phyloP scores from a whole-genome alignment of 352 stramenopile species.

The Thalassiosira hispida region DNA sequence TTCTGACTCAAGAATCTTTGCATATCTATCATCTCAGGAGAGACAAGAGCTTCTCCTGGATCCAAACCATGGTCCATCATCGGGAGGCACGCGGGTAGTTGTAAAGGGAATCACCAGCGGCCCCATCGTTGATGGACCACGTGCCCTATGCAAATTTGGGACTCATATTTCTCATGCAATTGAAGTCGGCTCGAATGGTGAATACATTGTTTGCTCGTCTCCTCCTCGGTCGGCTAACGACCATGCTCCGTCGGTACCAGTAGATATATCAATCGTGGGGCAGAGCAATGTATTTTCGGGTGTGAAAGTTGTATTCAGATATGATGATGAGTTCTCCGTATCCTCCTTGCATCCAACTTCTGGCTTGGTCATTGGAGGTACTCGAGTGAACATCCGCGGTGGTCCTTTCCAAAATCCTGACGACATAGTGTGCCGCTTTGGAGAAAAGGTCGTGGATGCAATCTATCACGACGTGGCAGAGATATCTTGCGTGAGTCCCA shows the following conservation, averaged over 20 bases:
- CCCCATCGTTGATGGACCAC: slow-evolving; percentile 19
- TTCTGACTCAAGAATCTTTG: slow-evolving; percentile 12
- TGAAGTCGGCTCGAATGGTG: slow-evolving; percentile 37
- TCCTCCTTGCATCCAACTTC: slow-evolving; percentile 37
- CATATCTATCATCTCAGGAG: slow-evolving; percentile 40
- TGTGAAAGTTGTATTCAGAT: slow-evolving; percentile 49
- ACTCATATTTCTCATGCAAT: slow-evolving; percentile 39
- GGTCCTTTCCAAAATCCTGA: slow-evolving; percentile 59
- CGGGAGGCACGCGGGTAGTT: slow-evolving; percentile 36
- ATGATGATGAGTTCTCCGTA: slow-evolving; percentile 55
- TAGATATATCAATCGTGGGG: slow-evolving; percentile 47
- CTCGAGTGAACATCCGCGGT: slow-evolving; percentile 37
- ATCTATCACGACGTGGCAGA: slow-evolving; percentile 81
- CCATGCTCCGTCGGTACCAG: slow-evolving; percentile 26
- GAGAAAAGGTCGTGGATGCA: slow-evolving; percentile 85
- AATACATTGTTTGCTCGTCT: slow-evolving; percentile 50
- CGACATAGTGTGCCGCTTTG: slow-evolving; percentile 88
- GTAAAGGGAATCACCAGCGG: slow-evolving; percentile 38
- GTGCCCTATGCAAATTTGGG: slow-evolving; percentile 54
- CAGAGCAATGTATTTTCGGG: slow-evolving; percentile 46
- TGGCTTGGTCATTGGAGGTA: slow-evolving; percentile 48
- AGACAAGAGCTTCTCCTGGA: slow-evolving; percentile 30
- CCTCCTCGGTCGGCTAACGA: slow-evolving; percentile 32
- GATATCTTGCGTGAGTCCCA: slow-evolving; percentile 84
- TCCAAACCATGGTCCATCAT: slow-evolving; percentile 50